These are phyloP conservation scores for Phytopythium oedochilum DNA, from an alignment of 352 stramenopile genomes.

Conservation along the genomic window DNA sequence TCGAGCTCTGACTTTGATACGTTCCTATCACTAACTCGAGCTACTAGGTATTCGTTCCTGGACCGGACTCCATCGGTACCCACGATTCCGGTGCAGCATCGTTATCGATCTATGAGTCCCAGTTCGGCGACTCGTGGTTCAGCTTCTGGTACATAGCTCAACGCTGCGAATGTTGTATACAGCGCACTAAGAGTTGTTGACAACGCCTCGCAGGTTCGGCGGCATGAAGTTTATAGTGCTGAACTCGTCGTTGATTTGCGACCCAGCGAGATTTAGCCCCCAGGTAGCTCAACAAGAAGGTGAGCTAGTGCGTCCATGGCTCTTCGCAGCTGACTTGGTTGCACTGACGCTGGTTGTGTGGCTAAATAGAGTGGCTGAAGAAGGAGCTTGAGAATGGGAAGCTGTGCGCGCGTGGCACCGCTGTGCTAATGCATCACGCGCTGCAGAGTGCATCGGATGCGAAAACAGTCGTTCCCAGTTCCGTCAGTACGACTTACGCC, in stretches of 20 bases:
- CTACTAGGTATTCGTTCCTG: constrained; percentile 49
- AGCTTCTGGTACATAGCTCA: constrained; percentile 60
- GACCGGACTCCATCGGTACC: constrained; percentile 15
- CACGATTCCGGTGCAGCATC: background rate
- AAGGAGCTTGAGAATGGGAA: constrained; percentile 82
- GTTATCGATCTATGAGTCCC: constrained; percentile 27
- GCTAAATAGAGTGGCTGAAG: constrained; percentile 53
- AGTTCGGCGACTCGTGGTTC: constrained; percentile 67
- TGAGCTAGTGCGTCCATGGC: constrained; percentile 7
- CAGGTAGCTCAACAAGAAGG: constrained; percentile 48
- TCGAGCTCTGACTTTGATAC: background rate
- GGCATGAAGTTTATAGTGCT: constrained; percentile 78
- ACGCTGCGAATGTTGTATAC: background rate
- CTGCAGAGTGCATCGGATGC: constrained; percentile 5
- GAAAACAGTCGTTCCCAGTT: background rate
- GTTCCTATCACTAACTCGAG: background rate
- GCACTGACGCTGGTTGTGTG: background rate
- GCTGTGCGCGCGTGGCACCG: constrained; percentile 61
- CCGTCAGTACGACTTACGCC: background rate
- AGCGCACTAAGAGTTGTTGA: background rate
- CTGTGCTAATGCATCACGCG: constrained; percentile 49
- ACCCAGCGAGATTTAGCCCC: constrained; percentile 18
- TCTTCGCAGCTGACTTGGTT: background rate
- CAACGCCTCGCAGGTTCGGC: constrained; percentile 39
- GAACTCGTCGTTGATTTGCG: constrained; percentile 46